Evolutionary conservation across 257 asterid species (phyloP).

Genomic region (Jacaranda copaia): DNA sequence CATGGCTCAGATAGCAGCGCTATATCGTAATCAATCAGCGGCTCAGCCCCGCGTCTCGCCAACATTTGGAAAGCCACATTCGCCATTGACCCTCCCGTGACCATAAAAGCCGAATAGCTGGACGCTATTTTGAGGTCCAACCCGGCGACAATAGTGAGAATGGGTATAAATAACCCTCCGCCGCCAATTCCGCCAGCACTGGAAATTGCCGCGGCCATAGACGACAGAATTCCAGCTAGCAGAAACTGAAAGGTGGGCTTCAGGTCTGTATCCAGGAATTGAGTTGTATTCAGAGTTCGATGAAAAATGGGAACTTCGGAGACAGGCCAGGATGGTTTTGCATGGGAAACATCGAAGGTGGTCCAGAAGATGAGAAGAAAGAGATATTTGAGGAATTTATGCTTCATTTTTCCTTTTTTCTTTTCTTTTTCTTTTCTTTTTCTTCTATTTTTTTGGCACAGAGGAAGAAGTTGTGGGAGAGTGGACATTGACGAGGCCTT

Average conservation of each 20-base stretch:
- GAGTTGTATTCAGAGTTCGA: slow-evolving; percentile 39
- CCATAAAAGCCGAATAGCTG: slow-evolving; percentile 80
- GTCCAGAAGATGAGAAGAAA: slow-evolving; percentile 25
- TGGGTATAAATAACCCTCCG: slow-evolving; percentile 83
- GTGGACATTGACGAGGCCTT: background rate
- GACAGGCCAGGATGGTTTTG: slow-evolving; percentile 22
- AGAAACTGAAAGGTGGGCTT: slow-evolving; percentile 31
- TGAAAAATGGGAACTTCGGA: background rate
- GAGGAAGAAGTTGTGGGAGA: no score
- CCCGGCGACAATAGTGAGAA: slow-evolving; percentile 66
- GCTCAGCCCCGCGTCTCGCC: slow-evolving; percentile 1
- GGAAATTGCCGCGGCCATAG: slow-evolving; percentile 67
- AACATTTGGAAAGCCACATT: slow-evolving; percentile 57
- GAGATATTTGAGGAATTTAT: slow-evolving; percentile 24
- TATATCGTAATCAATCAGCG: slow-evolving; percentile 72
- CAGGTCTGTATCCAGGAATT: slow-evolving; percentile 24
- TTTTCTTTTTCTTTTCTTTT: no score
- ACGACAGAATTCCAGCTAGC: slow-evolving; percentile 29
- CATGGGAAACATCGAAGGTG: slow-evolving; percentile 35
- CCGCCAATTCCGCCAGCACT: slow-evolving; percentile 46
- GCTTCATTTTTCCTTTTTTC: slow-evolving; percentile 24
- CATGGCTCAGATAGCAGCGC: slow-evolving; percentile 82
- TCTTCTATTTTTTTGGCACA: no score
- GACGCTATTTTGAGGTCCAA: slow-evolving; percentile 76
- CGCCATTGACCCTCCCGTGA: slow-evolving; percentile 80